Evolutionary conservation across 2,329 filamentous ascomycete genomes (phyloP).

Genomic region (Venturia asperata): DNA sequence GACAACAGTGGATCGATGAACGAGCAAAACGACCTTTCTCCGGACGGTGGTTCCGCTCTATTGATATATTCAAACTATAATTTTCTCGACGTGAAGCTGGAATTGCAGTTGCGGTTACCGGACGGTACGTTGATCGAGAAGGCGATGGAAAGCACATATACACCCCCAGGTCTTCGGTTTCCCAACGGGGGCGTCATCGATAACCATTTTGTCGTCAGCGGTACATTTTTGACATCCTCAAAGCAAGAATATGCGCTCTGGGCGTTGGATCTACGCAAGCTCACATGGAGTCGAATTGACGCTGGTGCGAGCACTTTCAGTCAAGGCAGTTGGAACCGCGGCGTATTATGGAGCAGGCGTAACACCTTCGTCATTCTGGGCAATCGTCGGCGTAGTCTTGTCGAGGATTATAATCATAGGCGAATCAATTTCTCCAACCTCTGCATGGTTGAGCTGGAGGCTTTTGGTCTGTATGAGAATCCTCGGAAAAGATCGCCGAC

Average conservation of each 20-base stretch:
- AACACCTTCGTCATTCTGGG: conserved; percentile 95
- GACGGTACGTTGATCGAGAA: conserved; percentile 82
- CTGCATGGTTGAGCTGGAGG: conserved; percentile 93
- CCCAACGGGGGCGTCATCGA: conserved; percentile 94
- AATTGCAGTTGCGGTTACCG: conserved; percentile 78
- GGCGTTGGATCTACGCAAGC: conserved; percentile 79
- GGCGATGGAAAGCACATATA: conserved; percentile 78
- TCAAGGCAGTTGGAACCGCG: conserved; percentile 95
- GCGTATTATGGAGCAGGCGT: conserved; percentile 83
- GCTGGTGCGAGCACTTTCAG: conserved; percentile 90
- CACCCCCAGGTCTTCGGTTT: conserved; percentile 86
- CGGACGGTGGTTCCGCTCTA: conserved; percentile 56
- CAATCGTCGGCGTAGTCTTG: conserved; percentile 84
- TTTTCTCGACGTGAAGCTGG: conserved; percentile 92
- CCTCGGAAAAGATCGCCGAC: conserved; percentile 70
- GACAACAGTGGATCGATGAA: conserved; percentile 31
- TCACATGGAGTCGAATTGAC: conserved; percentile 94
- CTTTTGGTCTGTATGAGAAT: conserved; percentile 96
- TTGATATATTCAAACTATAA: conserved; percentile 99
- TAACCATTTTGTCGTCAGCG: conserved; percentile 93
- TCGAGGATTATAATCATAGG: conserved; percentile 96
- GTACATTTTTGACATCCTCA: conserved; percentile 93
- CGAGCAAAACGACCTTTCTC: conserved; percentile 26
- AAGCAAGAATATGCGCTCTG: conserved; percentile 98
- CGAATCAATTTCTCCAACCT: conserved; percentile 96